Percentiles rank a stretch among this genome's conserved stretches.
Evolutionary conservation across 176 grass and related monocot genomes (phyloP).

Genomic region (Avena sativa): DNA sequence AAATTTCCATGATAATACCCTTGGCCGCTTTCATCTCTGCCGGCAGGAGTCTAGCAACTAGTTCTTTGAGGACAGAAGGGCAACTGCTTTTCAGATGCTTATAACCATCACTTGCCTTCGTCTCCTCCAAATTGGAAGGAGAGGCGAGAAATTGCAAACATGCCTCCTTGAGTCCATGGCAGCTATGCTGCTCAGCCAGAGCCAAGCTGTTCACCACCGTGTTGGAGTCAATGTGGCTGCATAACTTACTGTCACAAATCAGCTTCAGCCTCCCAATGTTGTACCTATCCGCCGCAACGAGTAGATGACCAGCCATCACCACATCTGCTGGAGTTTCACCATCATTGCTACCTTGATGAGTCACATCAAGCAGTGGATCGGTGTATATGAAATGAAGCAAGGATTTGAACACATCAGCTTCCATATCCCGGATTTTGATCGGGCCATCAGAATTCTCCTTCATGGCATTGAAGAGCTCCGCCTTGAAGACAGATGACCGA

Average conservation of each 20-base stretch:
- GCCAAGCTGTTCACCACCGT: constrained; percentile 3
- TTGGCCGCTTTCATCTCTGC: neutral
- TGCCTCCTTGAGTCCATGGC: neutral
- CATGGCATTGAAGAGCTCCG: neutral
- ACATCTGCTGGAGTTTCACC: neutral
- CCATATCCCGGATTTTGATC: neutral
- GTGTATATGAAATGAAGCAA: constrained; percentile 2
- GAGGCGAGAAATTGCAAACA: neutral
- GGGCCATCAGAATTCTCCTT: neutral
- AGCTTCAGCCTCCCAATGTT: neutral
- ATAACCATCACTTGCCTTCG: neutral
- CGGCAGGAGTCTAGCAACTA: neutral
- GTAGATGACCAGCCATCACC: neutral
- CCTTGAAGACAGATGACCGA: neutral
- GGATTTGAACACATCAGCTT: neutral
- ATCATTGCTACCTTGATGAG: neutral
- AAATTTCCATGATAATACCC: constrained; percentile 9
- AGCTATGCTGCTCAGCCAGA: neutral
- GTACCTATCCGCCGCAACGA: constrained; percentile 4
- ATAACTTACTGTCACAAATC: neutral
- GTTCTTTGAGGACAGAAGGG: neutral
- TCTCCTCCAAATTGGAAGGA: neutral
- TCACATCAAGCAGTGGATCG: neutral
- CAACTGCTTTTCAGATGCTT: neutral
- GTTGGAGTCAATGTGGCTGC: neutral